A percentile compares a stretch with the other conserved stretches of the same genome.
phyloP scores from a whole-genome alignment of 768 basidiomycete genomes.

The Lentinula aciculospora region DNA sequence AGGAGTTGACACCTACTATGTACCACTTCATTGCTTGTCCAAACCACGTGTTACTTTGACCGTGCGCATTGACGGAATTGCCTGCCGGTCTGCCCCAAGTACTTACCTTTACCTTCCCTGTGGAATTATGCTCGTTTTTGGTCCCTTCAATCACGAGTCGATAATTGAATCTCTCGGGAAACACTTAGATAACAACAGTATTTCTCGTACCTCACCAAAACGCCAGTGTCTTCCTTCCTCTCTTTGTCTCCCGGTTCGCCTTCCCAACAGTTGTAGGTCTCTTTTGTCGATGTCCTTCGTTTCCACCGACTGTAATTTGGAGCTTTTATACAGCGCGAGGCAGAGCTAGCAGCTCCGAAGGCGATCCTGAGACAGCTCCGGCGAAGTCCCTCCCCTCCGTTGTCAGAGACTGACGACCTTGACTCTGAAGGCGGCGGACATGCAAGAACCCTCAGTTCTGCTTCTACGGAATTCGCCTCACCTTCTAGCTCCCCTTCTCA shows the following conservation, averaged over 20 bases:
- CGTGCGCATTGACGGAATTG: too few species aligned
- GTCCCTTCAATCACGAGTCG: constrained; percentile 14
- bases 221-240: constrained; percentile 34
- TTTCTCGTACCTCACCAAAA: constrained; percentile 20
- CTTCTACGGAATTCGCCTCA: constrained; percentile 16
- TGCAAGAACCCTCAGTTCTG: constrained; percentile 13
- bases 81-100: not conserved
- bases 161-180: constrained; percentile 28
- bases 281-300: constrained; percentile 5
- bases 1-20: too few species aligned
- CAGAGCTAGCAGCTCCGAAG: constrained; percentile 48
- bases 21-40: too few species aligned
- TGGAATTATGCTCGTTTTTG: not conserved
- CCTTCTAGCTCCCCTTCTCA: constrained; percentile 10
- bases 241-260: constrained; percentile 61
- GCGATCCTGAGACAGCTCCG: constrained; percentile 52
- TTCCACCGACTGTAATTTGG: constrained; percentile 20
- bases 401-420: constrained; percentile 11
- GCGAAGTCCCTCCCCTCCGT: constrained; percentile 35
- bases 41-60: too few species aligned
- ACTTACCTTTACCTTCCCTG: not conserved
- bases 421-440: not conserved
- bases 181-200: constrained; percentile 19
- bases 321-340: constrained; percentile 75
- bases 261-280: constrained; percentile 57